phyloP scores from a whole-genome alignment of 306 rosid genomes.

The Vigna hirtella region DNA sequence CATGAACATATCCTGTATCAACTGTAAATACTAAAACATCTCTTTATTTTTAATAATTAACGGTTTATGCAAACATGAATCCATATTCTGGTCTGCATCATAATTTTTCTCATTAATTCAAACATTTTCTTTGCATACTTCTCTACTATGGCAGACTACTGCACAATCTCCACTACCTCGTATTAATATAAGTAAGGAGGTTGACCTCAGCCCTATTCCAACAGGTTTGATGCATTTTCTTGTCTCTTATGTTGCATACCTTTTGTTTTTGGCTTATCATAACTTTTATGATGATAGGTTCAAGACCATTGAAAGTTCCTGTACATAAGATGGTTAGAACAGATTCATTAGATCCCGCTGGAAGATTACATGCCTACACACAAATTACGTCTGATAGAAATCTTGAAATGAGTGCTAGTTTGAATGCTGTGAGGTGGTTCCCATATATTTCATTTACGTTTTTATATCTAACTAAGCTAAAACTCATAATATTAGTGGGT shows the following conservation, averaged over 20 bases:
- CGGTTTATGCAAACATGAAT: constrained; percentile 7
- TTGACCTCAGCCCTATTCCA: constrained; percentile 53
- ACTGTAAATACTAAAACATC: constrained; percentile 23
- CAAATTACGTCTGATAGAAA: constrained; percentile 57
- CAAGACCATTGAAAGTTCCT: constrained; percentile 80
- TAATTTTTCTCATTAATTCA: constrained; percentile 35
- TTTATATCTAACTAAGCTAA: constrained; percentile 20
- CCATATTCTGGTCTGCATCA: constrained; percentile 7
- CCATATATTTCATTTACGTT: constrained; percentile 20
- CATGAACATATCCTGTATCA: constrained; percentile 10
- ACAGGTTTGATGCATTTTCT: constrained; percentile 52
- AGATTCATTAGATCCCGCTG: constrained; percentile 87
- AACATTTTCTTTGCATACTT: constrained; percentile 36
- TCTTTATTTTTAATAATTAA: constrained; percentile 19
- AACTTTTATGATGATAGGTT: constrained; percentile 52
- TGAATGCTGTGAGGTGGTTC: constrained; percentile 80
- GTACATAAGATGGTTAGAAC: constrained; percentile 87
- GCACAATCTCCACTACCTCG: constrained; percentile 58
- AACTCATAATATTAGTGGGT: background rate
- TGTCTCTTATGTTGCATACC: constrained; percentile 34
- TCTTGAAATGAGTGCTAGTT: constrained; percentile 57
- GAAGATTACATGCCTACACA: constrained; percentile 87
- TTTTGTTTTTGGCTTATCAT: constrained; percentile 34
- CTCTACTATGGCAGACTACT: constrained; percentile 54
- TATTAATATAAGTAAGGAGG: constrained; percentile 50